A percentile compares a stretch with the other conserved stretches of the same genome.
phyloP scores from a whole-genome alignment of 495 filamentous ascomycete species.

The Penicillium silybi region DNA sequence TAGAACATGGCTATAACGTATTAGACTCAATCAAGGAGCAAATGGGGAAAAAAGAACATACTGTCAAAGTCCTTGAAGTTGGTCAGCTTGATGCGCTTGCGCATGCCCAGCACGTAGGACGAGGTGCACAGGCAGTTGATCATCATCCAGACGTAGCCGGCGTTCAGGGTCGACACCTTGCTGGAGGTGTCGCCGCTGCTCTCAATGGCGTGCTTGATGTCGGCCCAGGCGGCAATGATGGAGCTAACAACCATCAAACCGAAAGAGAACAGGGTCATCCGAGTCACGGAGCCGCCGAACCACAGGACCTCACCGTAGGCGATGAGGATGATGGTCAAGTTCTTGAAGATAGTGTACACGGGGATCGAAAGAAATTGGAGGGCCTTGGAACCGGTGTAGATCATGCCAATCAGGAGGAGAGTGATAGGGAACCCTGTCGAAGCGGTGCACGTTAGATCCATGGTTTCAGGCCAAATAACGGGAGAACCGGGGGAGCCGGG shows the following conservation, averaged over 20 bases:
- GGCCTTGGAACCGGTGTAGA: constrained; percentile 95
- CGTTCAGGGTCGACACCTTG: constrained; percentile 84
- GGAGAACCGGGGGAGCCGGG: background rate
- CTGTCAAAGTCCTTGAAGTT: constrained; percentile 99
- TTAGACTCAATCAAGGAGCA: constrained; percentile 27
- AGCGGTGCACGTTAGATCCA: background rate
- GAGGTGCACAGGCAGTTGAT: constrained; percentile 96
- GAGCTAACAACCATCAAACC: constrained; percentile 97
- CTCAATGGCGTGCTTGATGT: constrained; percentile 83
- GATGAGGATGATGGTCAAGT: constrained; percentile 97
- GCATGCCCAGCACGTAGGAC: constrained; percentile 86
- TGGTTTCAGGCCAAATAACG: background rate
- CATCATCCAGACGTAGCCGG: constrained; percentile 97
- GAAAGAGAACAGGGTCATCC: constrained; percentile 88
- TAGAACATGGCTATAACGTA: constrained; percentile 87
- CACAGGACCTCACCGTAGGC: constrained; percentile 98
- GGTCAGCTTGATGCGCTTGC: constrained; percentile 98
- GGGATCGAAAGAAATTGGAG: constrained; percentile 96
- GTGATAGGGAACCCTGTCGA: constrained; percentile 94
- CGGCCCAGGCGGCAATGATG: constrained; percentile 94
- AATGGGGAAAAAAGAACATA: constrained; percentile 46
- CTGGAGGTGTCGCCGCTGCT: constrained; percentile 58
- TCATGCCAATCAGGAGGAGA: constrained; percentile 96
- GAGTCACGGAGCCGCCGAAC: constrained; percentile 93
- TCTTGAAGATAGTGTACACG: constrained; percentile 99